A percentile compares a stretch with the other conserved stretches of the same genome.
Evolutionary conservation across 139 green algal genomes (phyloP).

Genomic region (Mychonastes homosphaera): DNA sequence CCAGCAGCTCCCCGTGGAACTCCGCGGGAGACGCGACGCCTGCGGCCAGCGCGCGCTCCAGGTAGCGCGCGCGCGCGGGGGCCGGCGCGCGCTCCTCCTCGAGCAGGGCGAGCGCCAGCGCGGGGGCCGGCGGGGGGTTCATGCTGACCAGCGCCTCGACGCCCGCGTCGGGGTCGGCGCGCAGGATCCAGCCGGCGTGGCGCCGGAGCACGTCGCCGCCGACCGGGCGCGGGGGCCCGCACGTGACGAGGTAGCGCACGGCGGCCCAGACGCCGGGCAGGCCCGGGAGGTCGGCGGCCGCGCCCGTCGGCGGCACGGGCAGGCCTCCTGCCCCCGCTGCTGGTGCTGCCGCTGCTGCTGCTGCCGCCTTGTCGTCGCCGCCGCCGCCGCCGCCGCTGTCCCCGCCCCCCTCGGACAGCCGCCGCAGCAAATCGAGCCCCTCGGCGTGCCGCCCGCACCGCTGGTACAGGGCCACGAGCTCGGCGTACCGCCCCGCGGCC

Average conservation of each 20-base stretch:
- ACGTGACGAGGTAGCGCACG: constrained; percentile 60
- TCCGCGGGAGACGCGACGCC: constrained; percentile 35
- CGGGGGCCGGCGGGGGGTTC: constrained; percentile 42
- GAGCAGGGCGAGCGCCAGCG: constrained; percentile 53
- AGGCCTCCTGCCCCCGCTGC: too few species aligned
- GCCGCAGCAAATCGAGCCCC: constrained; percentile 58
- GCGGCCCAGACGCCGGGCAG: constrained; percentile 77
- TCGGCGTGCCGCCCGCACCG: constrained; percentile 22
- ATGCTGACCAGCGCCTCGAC: constrained; percentile 59
- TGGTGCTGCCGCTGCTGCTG: too few species aligned
- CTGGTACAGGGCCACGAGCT: constrained; percentile 75
- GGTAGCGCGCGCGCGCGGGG: constrained; percentile 40
- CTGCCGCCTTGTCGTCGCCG: too few species aligned
- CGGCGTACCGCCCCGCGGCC: constrained; percentile 52
- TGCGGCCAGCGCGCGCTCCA: constrained; percentile 57
- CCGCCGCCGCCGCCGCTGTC: too few species aligned
- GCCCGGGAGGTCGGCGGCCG: constrained; percentile 54
- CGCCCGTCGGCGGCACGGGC: constrained; percentile 8
- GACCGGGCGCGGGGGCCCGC: too few species aligned
- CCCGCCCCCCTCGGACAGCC: constrained; percentile 37
- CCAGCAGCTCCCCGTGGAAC: constrained; percentile 60
- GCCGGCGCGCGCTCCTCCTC: constrained; percentile 22
- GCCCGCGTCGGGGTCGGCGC: constrained; percentile 62
- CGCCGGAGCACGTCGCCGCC: too few species aligned
- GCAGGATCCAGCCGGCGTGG: constrained; percentile 67